Percentiles rank a stretch among this genome's conserved stretches.
phyloP scores from a whole-genome alignment of 2,329 filamentous ascomycete genomes.

The Ustulina deusta region DNA sequence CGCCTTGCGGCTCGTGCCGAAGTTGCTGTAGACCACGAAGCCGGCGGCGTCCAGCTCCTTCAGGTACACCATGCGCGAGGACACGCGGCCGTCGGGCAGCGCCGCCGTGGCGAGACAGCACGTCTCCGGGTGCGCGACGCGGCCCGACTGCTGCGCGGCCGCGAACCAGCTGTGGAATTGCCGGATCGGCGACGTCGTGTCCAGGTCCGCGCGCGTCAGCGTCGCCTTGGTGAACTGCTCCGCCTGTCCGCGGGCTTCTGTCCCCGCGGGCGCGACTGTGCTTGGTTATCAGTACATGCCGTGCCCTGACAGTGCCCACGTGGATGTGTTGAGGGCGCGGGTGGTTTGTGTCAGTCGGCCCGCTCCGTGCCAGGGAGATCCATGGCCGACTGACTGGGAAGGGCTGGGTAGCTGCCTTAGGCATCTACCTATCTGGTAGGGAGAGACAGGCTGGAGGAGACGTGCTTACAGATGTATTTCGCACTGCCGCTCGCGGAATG shows the following conservation, averaged over 20 bases:
- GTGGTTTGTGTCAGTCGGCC: not conserved
- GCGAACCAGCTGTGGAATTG: conserved; percentile 95
- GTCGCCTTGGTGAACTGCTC: conserved; percentile 77
- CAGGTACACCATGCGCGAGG: conserved; percentile 88
- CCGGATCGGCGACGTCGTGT: conserved; percentile 72
- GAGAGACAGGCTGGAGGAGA: not conserved
- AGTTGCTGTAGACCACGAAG: conserved; percentile 95
- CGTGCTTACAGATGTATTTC: conserved; percentile 48
- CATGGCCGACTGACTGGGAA: not conserved
- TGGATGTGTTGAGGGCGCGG: not conserved
- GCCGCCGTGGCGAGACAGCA: conserved; percentile 87
- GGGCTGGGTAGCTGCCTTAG: not conserved
- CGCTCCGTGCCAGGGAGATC: not conserved
- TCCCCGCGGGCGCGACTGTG: conserved; percentile 73
- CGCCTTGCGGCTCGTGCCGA: conserved; percentile 79
- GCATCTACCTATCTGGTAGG: not conserved
- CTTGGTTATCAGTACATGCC: conserved; percentile 20
- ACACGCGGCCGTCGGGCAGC: conserved; percentile 86
- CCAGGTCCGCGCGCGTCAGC: conserved; percentile 72
- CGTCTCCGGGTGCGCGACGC: conserved; percentile 83
- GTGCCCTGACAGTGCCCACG: not conserved
- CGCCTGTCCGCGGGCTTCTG: conserved; percentile 71
- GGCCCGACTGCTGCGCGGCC: conserved; percentile 66
- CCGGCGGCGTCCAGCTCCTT: conserved; percentile 89
- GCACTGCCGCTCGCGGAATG: conserved; percentile 43